Evolutionary conservation across 2,329 filamentous ascomycete species (phyloP), one percentile per base, ranked within the genome.

Genomic region (Helotiales sp.): DNA sequence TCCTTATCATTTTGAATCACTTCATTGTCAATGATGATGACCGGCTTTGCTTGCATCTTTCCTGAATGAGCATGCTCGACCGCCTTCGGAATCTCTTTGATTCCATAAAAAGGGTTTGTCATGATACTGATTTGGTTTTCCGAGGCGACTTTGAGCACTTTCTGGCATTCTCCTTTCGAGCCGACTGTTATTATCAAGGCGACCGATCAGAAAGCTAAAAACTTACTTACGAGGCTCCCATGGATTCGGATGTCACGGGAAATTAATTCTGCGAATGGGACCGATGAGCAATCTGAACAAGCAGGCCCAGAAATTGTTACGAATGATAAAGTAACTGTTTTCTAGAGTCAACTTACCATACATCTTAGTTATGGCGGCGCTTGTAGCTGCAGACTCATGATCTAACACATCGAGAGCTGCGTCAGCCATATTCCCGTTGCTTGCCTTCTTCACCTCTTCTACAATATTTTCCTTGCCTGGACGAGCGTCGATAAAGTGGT

Each of bases 301-400:
- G 69, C 20, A 68, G 17, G 6, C 66, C 69, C 68, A 30, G 13
- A 17, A 43, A 30, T 10, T 11, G 24, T 65, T 47, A 65, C 47
- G 26, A 8, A 61, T 30, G 8, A 22, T 37, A 11, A 37, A 47
- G n/a, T 28, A 32, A 49, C 17, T n/a, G 7, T 26, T 30, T 28
- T 43, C 20, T 7, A 17, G 28, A 1, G n/a, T 10, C 22, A 88
- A 79, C 0, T 79, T 82, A 2, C 86, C 86, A 72, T 89, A 87
- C 81, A 85, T 87, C 72, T 81, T 83, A 0, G 87, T 89, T 0
- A 87, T 78, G 0, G 85, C 86, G 61, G 84, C 86, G 0, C 81
- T 82, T 24, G 83, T 75, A 5, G 80, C 82, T 2, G 86, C 83
- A 0, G 76, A 77, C 1, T 79, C 74, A 20, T 84, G 83, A 69